Conservation (phyloP, 2,329 filamentous ascomycete species). For the Emericellopsis atlantica region DNA sequence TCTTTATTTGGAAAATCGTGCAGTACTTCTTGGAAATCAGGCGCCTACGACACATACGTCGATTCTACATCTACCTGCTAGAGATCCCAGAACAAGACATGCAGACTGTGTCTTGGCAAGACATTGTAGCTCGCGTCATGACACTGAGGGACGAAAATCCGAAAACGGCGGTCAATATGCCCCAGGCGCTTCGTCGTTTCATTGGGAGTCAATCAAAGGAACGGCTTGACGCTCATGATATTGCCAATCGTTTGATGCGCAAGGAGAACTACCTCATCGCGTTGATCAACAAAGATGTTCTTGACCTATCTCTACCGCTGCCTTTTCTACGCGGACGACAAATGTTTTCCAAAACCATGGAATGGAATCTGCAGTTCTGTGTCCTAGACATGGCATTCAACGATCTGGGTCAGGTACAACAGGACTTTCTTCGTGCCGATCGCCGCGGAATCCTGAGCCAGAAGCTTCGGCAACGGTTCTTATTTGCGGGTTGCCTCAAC, state of each 20-base stretch:
- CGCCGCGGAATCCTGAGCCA: slow-evolving; percentile 68
- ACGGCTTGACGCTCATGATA: slow-evolving; percentile 88
- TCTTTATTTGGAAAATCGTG: slow-evolving; percentile 71
- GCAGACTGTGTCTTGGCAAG: slow-evolving; percentile 90
- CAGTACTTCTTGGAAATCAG: slow-evolving; percentile 63
- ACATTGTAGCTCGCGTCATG: slow-evolving; percentile 78
- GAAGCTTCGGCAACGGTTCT: slow-evolving; percentile 64
- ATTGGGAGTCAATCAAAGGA: slow-evolving; percentile 84
- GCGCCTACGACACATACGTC: slow-evolving; percentile 62
- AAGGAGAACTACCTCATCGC: slow-evolving; percentile 96
- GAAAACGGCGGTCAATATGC: slow-evolving; percentile 53
- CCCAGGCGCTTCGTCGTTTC: slow-evolving; percentile 36
- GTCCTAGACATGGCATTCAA: slow-evolving; percentile 94
- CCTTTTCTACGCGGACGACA: slow-evolving; percentile 71
- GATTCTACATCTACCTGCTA: slow-evolving; percentile 75
- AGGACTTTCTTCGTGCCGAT: slow-evolving; percentile 73
- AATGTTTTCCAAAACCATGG: slow-evolving; percentile 77
- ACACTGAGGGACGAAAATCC: slow-evolving; percentile 73
- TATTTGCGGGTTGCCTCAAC: slow-evolving; percentile 76
- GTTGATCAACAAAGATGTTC: slow-evolving; percentile 89
- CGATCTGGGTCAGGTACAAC: slow-evolving; percentile 72
- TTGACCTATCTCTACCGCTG: slow-evolving; percentile 75
- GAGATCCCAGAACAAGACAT: slow-evolving; percentile 76
- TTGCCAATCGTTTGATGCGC: slow-evolving; percentile 92
- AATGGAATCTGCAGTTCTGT: slow-evolving; percentile 85